Evolutionary conservation across 768 basidiomycete species (phyloP), one percentile per base, ranked within the genome.

Genomic region (Mycena venus): DNA sequence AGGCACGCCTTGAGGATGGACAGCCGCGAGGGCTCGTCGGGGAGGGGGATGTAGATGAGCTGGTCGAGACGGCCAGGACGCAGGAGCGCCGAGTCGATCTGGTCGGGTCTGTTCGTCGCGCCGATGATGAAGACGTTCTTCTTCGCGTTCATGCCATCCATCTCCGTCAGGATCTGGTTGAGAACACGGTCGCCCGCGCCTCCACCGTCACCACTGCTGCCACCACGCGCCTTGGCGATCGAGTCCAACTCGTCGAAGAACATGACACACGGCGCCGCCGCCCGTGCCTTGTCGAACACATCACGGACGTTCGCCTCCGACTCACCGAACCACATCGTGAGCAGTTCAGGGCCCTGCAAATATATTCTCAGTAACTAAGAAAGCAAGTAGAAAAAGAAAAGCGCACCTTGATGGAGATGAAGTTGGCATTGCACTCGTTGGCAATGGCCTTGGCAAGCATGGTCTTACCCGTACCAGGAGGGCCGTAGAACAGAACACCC

Each of bases 321-420:
- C 90, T 99, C 98, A 92, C 98, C 98, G 85, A 99, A 99, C 97
- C 98, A 99, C 98, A 99, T 99, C 8, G 97, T 99, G 51, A 99
- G 92, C 51, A 99, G 89, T 86, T 99, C 98, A 75, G 98, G 98
- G 77, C 98, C 98, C 92, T 94, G 77, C 17, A 72, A 64, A 21
- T 51, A 60, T 36, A 6, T 2, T 11, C 78, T 82, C 31, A 81
- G 76, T 27, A 49, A 38, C 49, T 27, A 32, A 27, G 19, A 53
- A 9, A 63, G 4, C 6, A 34, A 25, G 32, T 3, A 29, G 5
- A 42, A 36, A 65, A 71, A 53, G 31, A 29, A 53, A 17, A 42
- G 73, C 79, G 55, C 68, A 92, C 94, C 93, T 99, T 99, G 91
- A 99, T 98, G 75, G 94, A 95, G 88, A 99, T 99, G 81, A 99